A percentile compares a stretch with the other conserved stretches of the same genome.
These are phyloP conservation scores for Botryotinia convoluta DNA, from an alignment of 2,329 filamentous ascomycete genomes.

Conservation along the genomic window DNA sequence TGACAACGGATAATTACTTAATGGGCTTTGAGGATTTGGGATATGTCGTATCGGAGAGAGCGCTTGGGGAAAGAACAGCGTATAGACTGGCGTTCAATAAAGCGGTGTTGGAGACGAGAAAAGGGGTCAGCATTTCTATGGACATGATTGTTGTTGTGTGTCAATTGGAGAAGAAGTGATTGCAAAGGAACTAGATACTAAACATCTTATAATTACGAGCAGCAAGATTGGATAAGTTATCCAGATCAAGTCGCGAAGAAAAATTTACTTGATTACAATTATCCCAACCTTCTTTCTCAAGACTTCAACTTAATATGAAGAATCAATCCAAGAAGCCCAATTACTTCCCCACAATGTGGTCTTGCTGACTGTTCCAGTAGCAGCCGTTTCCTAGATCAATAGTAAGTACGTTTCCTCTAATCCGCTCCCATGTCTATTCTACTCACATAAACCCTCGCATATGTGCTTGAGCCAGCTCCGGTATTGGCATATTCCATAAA, in stretches of 20 bases:
- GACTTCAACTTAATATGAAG: neutral
- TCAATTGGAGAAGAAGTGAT: neutral
- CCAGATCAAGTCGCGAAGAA: neutral
- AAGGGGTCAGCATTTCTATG: neutral
- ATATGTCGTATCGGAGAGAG: neutral
- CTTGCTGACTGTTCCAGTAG: neutral
- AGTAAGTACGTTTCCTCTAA: neutral
- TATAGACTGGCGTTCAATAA: neutral
- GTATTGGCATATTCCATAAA: conserved; percentile 16
- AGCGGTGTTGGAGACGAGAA: neutral
- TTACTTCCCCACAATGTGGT: neutral
- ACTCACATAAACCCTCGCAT: conserved; percentile 7
- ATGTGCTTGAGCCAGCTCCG: conserved; percentile 10
- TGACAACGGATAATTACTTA: neutral
- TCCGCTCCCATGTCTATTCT: neutral
- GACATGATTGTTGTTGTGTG: neutral
- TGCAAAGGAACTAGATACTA: neutral
- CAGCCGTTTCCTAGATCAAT: conserved; percentile 3
- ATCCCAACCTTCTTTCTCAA: no score
- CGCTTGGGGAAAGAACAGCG: neutral
- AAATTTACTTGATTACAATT: neutral
- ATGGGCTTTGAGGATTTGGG: neutral
- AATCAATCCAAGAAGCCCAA: conserved; percentile 12
- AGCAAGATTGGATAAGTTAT: neutral
- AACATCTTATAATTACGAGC: neutral